Evolutionary conservation across 768 basidiomycete genomes (phyloP), one percentile per base, ranked within the genome.

Genomic region (Astraeus odoratus): DNA sequence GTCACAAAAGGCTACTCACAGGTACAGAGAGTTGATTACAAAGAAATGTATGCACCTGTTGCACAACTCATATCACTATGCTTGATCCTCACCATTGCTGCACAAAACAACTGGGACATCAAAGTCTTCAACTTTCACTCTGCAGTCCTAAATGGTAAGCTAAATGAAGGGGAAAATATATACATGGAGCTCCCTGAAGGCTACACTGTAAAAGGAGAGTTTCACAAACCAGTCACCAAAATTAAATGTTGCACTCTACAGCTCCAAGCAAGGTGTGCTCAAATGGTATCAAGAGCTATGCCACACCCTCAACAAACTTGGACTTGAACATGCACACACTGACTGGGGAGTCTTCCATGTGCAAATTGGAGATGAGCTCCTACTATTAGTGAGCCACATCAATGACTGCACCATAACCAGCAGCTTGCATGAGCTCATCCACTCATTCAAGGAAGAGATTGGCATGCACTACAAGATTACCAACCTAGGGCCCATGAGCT

Each of bases 181-280:
- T 76, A 68, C 57, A 74, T 77, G 70, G 27, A 59, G 8, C 63
- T 67, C 39, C 69, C 71, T 1, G 62, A 59, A 0, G 65, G 68
- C 24, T 37, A 43, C 13, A 24, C n/a, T n/a, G n/a, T n/a, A 50
- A 37, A n/a, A 50, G 42, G 0, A 36, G 30, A 24, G n/a, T n/a
- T 26, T 20, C 31, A 34, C 10, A 27, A 52, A 26, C 13, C 42
- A 2, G 51, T 66, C 16, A 53, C 55, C 5, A 23, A 25, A 1
- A 19, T 55, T n/a, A n/a, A n/a, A n/a, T n/a, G n/a, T n/a, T n/a
- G n/a, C n/a, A n/a, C n/a, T n/a, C n/a, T n/a, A n/a, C n/a, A n/a
- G n/a, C n/a, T n/a, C n/a, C n/a, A n/a, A n/a, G n/a, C n/a, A n/a
- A n/a, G n/a, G n/a, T n/a, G n/a, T n/a, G n/a, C n/a, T n/a, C n/a